Evolutionary conservation across 2,329 filamentous ascomycete species (phyloP), one percentile per base, ranked within the genome.

Genomic region (Trichoderma polysporum): DNA sequence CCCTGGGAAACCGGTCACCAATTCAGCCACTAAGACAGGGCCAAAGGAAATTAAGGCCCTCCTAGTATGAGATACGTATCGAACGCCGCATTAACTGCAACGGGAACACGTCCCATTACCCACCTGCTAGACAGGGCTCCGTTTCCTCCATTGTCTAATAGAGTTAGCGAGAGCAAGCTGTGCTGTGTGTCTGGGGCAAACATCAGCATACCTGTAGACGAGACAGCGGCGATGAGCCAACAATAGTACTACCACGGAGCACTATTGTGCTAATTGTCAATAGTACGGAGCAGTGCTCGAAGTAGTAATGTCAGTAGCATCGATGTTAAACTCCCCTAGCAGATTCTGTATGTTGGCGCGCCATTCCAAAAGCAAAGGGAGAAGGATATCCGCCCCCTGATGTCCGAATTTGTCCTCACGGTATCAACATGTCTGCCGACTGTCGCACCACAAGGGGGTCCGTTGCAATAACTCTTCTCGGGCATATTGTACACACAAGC

Each of bases 41-140:
- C 53, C 45, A 66, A 60, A 52, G 66, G 63, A 66, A 70, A 70
- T 68, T 65, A 68, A 68, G 61, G 66, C 53, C 58, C 47, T 61
- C 59, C 45, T 58, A 60, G 66, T 56, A 35, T 58, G 31, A 50
- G 49, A 41, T 27, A 58, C 52, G 61, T 49, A 65, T 56, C 61
- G 61, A 63, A 65, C 39, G 52, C 61, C n/a, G 50, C 60, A 47
- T 56, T 65, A 49, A 57, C 52, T 53, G 61, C 52, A 56, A 65
- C 27, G 61, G 31, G 61, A 37, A 29, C 41, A 39, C 25, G 29
- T 53, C 47, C 59, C 59, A 62, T 52, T 33, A 53, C 53, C 59
- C 59, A 31, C 47, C 31, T 15, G 59, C 59, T 31, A 62, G 47
- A 53, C 50, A 31, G 37, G 47, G 59, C 12, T 3, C 12, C 6